phyloP scores from a whole-genome alignment of 2,329 filamentous ascomycete species.

The Aspergillus thermomutatus region DNA sequence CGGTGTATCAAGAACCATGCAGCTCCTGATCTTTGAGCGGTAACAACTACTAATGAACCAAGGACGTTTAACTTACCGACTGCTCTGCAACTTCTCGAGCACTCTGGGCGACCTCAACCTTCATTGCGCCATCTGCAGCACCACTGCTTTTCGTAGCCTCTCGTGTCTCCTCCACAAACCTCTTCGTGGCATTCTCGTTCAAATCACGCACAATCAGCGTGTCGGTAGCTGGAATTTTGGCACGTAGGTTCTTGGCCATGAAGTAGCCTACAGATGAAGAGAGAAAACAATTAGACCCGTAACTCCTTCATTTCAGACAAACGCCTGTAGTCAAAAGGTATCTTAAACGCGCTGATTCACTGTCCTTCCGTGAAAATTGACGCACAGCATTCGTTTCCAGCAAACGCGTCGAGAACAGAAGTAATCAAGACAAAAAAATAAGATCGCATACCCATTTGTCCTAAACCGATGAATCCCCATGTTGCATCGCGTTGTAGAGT shows the following conservation, averaged over 20 bases:
- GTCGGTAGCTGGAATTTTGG: constrained; percentile 62
- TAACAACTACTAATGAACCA: not conserved
- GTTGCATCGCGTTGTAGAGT: constrained; percentile 45
- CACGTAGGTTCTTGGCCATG: constrained; percentile 69
- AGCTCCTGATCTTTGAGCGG: not conserved
- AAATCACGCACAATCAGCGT: constrained; percentile 64
- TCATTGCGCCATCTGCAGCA: constrained; percentile 35
- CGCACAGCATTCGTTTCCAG: not conserved
- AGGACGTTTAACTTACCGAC: constrained; percentile 52
- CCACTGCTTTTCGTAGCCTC: constrained; percentile 25
- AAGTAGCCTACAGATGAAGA: constrained; percentile 54
- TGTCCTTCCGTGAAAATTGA: not conserved
- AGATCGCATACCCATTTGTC: constrained; percentile 55
- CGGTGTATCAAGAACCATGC: not conserved
- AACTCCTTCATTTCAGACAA: not conserved
- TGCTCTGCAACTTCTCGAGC: constrained; percentile 64
- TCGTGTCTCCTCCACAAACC: constrained; percentile 55
- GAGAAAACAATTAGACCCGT: not conserved
- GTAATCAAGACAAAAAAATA: not conserved
- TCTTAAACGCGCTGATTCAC: not conserved
- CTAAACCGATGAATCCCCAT: constrained; percentile 60
- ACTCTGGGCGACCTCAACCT: constrained; percentile 55
- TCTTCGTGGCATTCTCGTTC: constrained; percentile 54
- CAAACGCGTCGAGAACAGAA: not conserved
- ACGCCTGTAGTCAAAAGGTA: not conserved